A percentile compares a stretch with the other conserved stretches of the same genome.
Evolutionary conservation across 2,329 filamentous ascomycete species (phyloP).

Genomic region (Capronia coronata): DNA sequence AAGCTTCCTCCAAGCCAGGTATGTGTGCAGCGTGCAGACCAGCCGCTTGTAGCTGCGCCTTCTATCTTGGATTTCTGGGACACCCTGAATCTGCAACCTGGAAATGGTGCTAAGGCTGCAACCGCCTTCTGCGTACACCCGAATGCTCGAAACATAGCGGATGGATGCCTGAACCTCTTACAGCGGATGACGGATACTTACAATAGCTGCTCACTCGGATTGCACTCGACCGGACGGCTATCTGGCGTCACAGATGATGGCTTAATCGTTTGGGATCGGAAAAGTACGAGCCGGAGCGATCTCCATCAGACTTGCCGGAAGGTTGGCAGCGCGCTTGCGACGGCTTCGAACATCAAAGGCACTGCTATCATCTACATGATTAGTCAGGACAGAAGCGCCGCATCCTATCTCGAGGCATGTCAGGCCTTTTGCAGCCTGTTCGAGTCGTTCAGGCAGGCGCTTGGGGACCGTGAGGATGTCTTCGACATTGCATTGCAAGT

Average conservation of each 20-base stretch:
- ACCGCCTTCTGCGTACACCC: slow-evolving; percentile 53
- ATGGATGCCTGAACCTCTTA: slow-evolving; percentile 47
- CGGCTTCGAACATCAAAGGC: slow-evolving; percentile 32
- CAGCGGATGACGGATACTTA: slow-evolving; percentile 50
- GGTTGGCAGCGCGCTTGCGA: slow-evolving; percentile 36
- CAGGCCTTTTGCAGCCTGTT: slow-evolving; percentile 53
- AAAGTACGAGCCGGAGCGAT: slow-evolving; percentile 30
- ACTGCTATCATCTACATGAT: slow-evolving; percentile 55
- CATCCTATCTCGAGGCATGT: slow-evolving; percentile 44
- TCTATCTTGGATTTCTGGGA: slow-evolving; percentile 57
- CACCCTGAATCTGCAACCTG: slow-evolving; percentile 52
- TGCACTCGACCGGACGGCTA: slow-evolving; percentile 41
- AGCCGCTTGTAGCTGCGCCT: slow-evolving; percentile 50
- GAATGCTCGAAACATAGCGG: slow-evolving; percentile 38
- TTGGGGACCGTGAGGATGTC: slow-evolving; percentile 19
- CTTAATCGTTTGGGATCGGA: slow-evolving; percentile 35
- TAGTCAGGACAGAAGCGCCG: slow-evolving; percentile 44
- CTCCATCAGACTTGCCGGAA: slow-evolving; percentile 33
- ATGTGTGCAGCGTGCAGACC: slow-evolving; percentile 48
- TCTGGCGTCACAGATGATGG: slow-evolving; percentile 37
- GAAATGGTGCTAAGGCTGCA: slow-evolving; percentile 52
- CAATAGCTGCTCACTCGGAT: slow-evolving; percentile 52
- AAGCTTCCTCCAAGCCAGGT: slow-evolving; percentile 48
- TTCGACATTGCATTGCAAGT: slow-evolving; percentile 53
- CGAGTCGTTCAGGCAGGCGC: slow-evolving; percentile 43